phyloP scores from a whole-genome alignment of 2,329 filamentous ascomycete species.

The Exophiala mesophila region DNA sequence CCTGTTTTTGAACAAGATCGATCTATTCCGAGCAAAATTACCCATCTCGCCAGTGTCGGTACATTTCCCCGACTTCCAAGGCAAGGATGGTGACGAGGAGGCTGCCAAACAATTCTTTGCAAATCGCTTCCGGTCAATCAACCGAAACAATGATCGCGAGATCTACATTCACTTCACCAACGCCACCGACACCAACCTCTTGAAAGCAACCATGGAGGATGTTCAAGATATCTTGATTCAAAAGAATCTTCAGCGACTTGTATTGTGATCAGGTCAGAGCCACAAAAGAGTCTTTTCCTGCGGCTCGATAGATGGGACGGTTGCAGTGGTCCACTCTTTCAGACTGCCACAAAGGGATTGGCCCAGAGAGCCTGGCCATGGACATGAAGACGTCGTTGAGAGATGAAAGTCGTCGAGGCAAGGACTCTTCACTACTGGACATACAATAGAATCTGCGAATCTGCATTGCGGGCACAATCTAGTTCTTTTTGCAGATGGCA shows the following conservation, averaged over 20 bases:
- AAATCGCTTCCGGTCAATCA: slow-evolving; percentile 73
- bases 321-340: neutral
- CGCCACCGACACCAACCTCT: slow-evolving; percentile 63
- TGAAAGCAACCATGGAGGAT: slow-evolving; percentile 81
- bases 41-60: slow-evolving; percentile 64
- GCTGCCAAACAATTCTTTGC: slow-evolving; percentile 75
- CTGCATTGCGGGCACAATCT: too few species aligned
- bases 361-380: too few species aligned
- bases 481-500: too few species aligned
- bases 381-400: too few species aligned
- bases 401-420: too few species aligned
- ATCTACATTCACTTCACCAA: slow-evolving; percentile 58
- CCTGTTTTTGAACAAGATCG: slow-evolving; percentile 83
- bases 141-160: slow-evolving; percentile 56
- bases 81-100: slow-evolving; percentile 65
- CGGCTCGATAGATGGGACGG: slow-evolving; percentile 4
- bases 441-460: too few species aligned
- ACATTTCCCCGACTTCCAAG: slow-evolving; percentile 75
- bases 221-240: slow-evolving; percentile 87
- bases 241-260: slow-evolving; percentile 73
- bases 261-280: slow-evolving; percentile 50
- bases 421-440: too few species aligned
- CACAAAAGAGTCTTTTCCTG: neutral
- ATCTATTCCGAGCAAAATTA: slow-evolving; percentile 76
- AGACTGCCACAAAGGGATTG: too few species aligned